A percentile compares a stretch with the other conserved stretches of the same genome.
phyloP scores from a whole-genome alignment of 768 basidiomycete species.

The Termitomyces bulborhizus region DNA sequence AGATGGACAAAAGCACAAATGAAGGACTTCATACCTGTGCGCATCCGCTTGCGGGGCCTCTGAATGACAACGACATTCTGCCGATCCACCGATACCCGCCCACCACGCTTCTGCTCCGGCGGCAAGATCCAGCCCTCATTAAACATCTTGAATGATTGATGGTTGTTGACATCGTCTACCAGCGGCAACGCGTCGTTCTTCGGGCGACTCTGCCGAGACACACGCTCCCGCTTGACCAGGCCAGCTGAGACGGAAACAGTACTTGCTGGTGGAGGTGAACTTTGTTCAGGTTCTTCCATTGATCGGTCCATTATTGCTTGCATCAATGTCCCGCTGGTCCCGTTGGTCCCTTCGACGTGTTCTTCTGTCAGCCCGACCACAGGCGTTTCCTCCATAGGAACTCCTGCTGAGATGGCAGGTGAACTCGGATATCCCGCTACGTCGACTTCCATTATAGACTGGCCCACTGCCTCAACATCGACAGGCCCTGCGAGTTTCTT shows the following conservation, averaged over 20 bases:
- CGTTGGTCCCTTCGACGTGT: constrained; percentile 4
- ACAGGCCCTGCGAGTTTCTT: constrained; percentile 11
- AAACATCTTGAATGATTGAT: constrained; percentile 74
- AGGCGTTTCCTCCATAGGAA: constrained; percentile 3
- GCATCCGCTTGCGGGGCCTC: constrained; percentile 45
- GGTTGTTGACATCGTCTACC: constrained; percentile 66
- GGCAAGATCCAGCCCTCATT: constrained; percentile 87
- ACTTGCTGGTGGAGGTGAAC: constrained; percentile 40
- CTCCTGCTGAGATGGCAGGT: constrained; percentile 10
- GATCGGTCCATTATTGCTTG: background rate
- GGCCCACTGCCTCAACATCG: background rate
- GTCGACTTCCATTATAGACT: background rate
- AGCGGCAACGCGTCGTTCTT: constrained; percentile 41
- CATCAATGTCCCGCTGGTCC: too few species aligned
- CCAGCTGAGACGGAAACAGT: constrained; percentile 27
- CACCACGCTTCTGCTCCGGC: constrained; percentile 61
- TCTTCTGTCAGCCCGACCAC: background rate
- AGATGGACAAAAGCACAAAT: constrained; percentile 1
- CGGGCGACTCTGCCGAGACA: background rate
- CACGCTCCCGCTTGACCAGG: constrained; percentile 22
- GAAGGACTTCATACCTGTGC: constrained; percentile 30
- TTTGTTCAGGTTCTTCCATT: background rate
- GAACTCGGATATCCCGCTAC: background rate
- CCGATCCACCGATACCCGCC: constrained; percentile 41
- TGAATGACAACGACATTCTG: constrained; percentile 35